These are phyloP conservation scores for Hanseniaspora pseudoguilliermondii DNA, from an alignment of 805 yeast species.

Conservation along the genomic window DNA sequence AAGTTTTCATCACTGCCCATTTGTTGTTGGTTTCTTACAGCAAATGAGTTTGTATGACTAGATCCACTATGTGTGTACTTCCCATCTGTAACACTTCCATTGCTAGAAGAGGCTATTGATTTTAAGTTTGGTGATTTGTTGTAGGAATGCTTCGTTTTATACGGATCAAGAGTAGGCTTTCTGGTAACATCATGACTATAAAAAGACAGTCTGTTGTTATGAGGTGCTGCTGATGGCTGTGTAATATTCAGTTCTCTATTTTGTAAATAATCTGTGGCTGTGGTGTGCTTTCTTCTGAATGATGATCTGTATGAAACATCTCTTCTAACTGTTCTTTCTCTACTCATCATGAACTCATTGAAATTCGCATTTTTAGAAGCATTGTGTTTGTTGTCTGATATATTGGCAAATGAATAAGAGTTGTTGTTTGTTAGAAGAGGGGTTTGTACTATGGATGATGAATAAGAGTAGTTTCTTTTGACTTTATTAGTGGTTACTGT, in stretches of 20 bases:
- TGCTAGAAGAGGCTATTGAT: neutral
- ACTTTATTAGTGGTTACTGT: conserved; percentile 6
- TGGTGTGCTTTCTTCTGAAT: conserved; percentile 10
- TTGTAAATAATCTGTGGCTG: neutral
- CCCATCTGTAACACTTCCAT: neutral
- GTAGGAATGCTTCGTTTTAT: neutral
- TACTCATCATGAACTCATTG: conserved; percentile 6
- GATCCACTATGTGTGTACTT: conserved; percentile 6
- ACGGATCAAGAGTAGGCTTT: conserved; percentile 10
- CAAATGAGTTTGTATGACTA: neutral
- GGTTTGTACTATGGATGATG: conserved; percentile 12
- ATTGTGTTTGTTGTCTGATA: conserved; percentile 26
- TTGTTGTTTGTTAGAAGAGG: neutral
- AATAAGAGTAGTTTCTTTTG: neutral
- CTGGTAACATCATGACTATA: neutral
- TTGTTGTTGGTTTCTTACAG: neutral
- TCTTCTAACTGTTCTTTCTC: conserved; percentile 7
- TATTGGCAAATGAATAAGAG: conserved; percentile 27
- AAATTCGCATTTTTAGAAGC: neutral
- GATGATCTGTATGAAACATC: conserved; percentile 11
- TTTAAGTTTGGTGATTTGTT: neutral
- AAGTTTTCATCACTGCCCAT: neutral
- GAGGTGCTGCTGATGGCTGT: neutral
- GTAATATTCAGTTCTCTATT: neutral
- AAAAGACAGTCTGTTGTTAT: neutral